phyloP scores from a whole-genome alignment of 768 basidiomycete species.

The Mycena galericulata region DNA sequence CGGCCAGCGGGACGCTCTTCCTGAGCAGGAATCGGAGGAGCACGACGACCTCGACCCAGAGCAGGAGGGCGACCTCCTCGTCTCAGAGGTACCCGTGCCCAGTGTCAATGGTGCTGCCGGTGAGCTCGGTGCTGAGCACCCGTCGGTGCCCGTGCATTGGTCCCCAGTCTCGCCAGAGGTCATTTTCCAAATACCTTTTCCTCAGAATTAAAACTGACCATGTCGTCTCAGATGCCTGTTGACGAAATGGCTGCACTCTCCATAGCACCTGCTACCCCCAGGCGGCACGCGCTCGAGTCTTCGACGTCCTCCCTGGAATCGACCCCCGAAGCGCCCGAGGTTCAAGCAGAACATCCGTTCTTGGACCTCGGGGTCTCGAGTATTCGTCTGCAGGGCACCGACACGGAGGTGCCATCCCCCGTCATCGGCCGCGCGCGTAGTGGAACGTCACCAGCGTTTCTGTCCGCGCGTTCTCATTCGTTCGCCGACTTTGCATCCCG shows the following conservation, averaged over 20 bases:
- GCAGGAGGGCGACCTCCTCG: conserved; percentile 52
- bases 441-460: conserved; percentile 45
- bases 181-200: conserved; percentile 32
- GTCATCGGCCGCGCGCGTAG: conserved; percentile 44
- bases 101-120: conserved; percentile 43
- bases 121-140: conserved; percentile 54
- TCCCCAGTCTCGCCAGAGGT: conserved; percentile 52
- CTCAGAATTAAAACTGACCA: conserved; percentile 20
- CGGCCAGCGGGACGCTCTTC: conserved; percentile 65
- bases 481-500: conserved; percentile 53
- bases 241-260: conserved; percentile 67
- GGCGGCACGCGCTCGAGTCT: conserved; percentile 56
- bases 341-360: conserved; percentile 40
- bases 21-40: conserved; percentile 27
- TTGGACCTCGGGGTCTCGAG: conserved; percentile 38
- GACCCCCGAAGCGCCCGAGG: conserved; percentile 55
- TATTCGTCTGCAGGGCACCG: conserved; percentile 50
- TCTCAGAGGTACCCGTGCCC: conserved; percentile 46
- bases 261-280: conserved; percentile 65
- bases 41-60: conserved; percentile 53
- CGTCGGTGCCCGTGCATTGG: conserved; percentile 52
- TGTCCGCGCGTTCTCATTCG: conserved; percentile 57
- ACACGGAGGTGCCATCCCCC: conserved; percentile 44
- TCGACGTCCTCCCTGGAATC: conserved; percentile 69
- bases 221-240: conserved; percentile 49